phyloP scores from a whole-genome alignment of 345 rosid species.

The Salix brachista region DNA sequence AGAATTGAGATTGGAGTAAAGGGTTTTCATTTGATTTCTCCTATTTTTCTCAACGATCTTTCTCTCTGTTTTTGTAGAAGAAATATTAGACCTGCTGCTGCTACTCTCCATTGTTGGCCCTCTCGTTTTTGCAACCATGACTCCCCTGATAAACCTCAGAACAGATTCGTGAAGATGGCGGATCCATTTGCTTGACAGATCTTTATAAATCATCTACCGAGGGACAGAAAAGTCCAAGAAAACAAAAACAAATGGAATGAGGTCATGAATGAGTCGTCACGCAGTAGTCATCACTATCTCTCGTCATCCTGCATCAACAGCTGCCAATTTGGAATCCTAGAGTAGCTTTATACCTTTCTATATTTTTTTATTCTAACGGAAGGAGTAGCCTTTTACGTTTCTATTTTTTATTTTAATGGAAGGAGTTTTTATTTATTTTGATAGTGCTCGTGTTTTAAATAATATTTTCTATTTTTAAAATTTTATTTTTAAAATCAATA shows the following conservation, averaged over 20 bases:
- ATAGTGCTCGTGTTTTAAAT: too few relatives aligned
- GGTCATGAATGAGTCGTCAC: background rate
- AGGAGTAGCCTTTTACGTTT: background rate
- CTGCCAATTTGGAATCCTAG: background rate
- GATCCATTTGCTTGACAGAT: background rate
- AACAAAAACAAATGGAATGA: background rate
- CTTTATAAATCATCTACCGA: background rate
- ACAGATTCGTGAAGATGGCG: background rate
- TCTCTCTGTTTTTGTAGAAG: slow-evolving; percentile 40
- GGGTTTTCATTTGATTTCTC: slow-evolving; percentile 48
- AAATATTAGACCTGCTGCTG: background rate
- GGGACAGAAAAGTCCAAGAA: background rate
- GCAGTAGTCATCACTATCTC: background rate
- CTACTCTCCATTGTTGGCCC: slow-evolving; percentile 8
- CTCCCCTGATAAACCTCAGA: background rate
- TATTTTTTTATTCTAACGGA: background rate
- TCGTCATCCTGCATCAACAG: background rate
- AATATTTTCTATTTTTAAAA: too few relatives aligned
- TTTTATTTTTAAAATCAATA: too few relatives aligned
- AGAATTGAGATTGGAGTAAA: slow-evolving; percentile 38
- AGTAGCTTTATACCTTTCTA: background rate
- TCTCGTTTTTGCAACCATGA: background rate
- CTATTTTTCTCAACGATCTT: slow-evolving; percentile 49
- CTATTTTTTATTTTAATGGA: background rate
- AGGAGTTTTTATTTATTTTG: background rate